Percentiles rank a stretch among this genome's conserved stretches.
Evolutionary conservation across 176 grass and related monocot genomes (phyloP).

Genomic region (Avena eriantha): DNA sequence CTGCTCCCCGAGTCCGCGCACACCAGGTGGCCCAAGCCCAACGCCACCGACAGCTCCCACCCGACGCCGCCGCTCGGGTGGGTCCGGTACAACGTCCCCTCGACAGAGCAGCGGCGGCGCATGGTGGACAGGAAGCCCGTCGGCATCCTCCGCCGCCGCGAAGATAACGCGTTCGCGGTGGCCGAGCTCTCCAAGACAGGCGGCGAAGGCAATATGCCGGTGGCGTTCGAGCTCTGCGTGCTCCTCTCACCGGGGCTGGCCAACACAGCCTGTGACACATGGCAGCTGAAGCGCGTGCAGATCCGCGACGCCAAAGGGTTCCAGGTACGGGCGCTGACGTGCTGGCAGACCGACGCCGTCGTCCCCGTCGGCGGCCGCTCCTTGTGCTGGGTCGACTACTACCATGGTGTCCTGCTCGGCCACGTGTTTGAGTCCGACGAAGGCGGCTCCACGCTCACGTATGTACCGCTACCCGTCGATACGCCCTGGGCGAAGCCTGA

Average conservation of each 20-base stretch:
- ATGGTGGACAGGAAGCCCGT: constrained; percentile 21
- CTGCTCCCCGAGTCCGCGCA: neutral
- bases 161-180: neutral
- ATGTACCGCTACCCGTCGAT: constrained; percentile 8
- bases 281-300: neutral
- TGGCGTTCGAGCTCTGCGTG: constrained; percentile 16
- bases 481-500: neutral
- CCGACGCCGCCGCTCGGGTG: too few relatives aligned
- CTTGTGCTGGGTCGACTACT: constrained; percentile 18
- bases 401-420: constrained; percentile 6
- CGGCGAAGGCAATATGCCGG: neutral
- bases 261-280: neutral
- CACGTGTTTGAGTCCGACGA: neutral
- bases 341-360: neutral
- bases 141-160: neutral
- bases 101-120: neutral
- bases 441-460: neutral
- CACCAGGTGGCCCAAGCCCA: neutral
- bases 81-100: too few relatives aligned
- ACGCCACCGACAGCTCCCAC: neutral
- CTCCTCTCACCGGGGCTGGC: neutral
- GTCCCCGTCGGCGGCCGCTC: constrained; percentile 4
- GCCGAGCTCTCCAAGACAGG: neutral
- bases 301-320: neutral
- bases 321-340: neutral